Evolutionary conservation across 768 basidiomycete species (phyloP).

Genomic region (Suillus cothurnatus): DNA sequence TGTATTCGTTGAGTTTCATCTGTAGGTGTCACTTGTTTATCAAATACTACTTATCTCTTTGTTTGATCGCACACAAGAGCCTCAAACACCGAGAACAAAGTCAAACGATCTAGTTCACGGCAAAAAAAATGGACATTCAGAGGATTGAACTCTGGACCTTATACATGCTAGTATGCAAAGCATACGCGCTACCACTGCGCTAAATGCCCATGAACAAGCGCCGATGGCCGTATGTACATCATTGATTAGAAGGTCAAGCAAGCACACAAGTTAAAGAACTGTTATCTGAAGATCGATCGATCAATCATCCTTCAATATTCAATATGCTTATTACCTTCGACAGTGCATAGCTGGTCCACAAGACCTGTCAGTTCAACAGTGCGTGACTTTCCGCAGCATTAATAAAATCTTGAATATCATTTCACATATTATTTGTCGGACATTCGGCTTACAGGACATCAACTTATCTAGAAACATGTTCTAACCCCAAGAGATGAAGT

Average conservation of each 20-base stretch:
- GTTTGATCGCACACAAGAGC: not conserved
- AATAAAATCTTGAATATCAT: no score
- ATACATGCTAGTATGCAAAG: conserved; percentile 42
- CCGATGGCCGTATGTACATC: no score
- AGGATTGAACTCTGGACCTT: conserved; percentile 47
- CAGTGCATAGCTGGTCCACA: not conserved
- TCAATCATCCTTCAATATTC: no score
- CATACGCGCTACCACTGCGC: conserved; percentile 47
- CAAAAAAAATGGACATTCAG: conserved; percentile 40
- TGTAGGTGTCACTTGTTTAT: not conserved
- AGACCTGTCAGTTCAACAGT: not conserved
- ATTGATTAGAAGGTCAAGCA: no score
- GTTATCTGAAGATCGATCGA: no score
- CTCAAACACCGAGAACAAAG: not conserved
- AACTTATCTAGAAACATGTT: no score
- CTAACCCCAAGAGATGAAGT: no score
- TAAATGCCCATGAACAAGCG: conserved; percentile 22
- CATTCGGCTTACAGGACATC: no score
- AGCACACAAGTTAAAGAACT: no score
- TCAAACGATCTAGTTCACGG: not conserved
- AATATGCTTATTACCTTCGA: no score
- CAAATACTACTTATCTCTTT: not conserved
- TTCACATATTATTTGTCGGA: no score
- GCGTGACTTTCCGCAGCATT: no score
- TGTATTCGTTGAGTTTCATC: not conserved